Evolutionary conservation across 108 stramenopile genomes (phyloP).

Genomic region (Seminavis robusta): DNA sequence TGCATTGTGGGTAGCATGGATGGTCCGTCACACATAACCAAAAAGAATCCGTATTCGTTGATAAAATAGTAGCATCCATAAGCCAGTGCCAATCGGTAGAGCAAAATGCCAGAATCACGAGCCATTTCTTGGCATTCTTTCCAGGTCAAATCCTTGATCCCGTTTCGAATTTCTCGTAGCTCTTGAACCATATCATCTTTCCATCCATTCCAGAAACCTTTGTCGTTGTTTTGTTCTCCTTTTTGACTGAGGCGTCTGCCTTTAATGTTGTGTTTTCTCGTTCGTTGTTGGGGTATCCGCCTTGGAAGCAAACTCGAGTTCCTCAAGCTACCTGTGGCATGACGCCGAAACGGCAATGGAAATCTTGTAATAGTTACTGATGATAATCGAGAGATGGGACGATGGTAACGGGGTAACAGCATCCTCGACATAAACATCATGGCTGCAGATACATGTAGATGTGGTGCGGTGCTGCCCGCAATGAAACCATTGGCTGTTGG

Average conservation of each 20-base stretch:
- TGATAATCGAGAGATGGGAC: no score
- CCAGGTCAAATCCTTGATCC: not conserved
- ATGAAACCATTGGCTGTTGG: no score
- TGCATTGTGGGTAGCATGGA: constrained; percentile 90
- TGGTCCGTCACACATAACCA: constrained; percentile 85
- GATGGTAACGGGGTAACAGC: no score
- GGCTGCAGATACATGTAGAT: no score
- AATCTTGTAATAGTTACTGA: no score
- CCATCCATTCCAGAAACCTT: not conserved
- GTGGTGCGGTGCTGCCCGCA: no score
- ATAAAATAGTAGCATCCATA: constrained; percentile 57
- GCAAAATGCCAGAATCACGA: not conserved
- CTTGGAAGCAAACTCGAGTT: no score
- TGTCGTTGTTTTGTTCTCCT: not conserved
- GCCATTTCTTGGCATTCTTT: not conserved
- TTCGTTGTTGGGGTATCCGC: no score
- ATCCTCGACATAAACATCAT: no score
- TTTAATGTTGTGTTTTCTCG: not conserved
- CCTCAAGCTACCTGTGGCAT: no score
- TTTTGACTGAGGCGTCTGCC: not conserved
- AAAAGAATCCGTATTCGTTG: constrained; percentile 73
- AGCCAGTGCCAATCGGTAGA: constrained; percentile 24
- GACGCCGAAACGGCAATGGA: no score
- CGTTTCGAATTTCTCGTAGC: not conserved
- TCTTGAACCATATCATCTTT: not conserved